A percentile compares a stretch with the other conserved stretches of the same genome.
These are phyloP conservation scores for Tilletiaria anomala DNA, from an alignment of 1,284 basidiomycete genomes.

Conservation along the genomic window DNA sequence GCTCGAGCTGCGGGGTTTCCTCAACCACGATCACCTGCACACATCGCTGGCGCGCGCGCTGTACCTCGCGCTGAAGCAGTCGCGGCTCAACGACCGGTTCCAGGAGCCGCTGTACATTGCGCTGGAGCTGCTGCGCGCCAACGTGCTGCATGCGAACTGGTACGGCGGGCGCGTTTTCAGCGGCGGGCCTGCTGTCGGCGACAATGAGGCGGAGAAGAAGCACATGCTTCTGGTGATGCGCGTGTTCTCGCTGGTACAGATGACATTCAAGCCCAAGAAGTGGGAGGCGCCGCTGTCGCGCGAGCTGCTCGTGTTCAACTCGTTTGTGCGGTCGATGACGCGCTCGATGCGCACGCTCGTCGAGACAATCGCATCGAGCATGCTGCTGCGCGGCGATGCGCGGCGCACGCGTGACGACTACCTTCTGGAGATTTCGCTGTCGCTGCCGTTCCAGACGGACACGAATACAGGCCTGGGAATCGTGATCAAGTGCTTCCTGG, in stretches of 20 bases:
- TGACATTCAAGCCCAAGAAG: constrained; percentile 57
- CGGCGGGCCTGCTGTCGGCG: constrained; percentile 87
- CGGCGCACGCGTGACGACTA: constrained; percentile 73
- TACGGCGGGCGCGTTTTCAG: constrained; percentile 50
- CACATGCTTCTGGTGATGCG: constrained; percentile 91
- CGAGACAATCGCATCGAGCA: constrained; percentile 79
- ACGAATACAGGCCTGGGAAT: constrained; percentile 97
- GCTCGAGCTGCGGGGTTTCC: constrained; percentile 87
- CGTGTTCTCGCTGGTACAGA: constrained; percentile 76
- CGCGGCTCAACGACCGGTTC: constrained; percentile 89
- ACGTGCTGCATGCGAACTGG: constrained; percentile 85
- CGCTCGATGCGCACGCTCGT: constrained; percentile 76
- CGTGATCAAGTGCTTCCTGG: constrained; percentile 71
- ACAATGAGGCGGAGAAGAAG: constrained; percentile 45
- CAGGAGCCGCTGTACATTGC: constrained; percentile 85
- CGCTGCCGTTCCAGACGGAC: constrained; percentile 64
- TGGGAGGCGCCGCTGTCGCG: constrained; percentile 76
- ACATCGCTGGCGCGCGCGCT: constrained; percentile 72
- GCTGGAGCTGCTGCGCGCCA: constrained; percentile 75
- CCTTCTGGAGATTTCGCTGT: constrained; percentile 67
- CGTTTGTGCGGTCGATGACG: constrained; percentile 77
- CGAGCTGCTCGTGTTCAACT: constrained; percentile 94
- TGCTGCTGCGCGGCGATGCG: constrained; percentile 77
- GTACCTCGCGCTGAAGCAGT: constrained; percentile 59
- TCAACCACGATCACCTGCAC: constrained; percentile 71